Base-by-base conservation (phyloP, 78 protist genomes). In the Dictyostelium brefeldianum region DNA sequence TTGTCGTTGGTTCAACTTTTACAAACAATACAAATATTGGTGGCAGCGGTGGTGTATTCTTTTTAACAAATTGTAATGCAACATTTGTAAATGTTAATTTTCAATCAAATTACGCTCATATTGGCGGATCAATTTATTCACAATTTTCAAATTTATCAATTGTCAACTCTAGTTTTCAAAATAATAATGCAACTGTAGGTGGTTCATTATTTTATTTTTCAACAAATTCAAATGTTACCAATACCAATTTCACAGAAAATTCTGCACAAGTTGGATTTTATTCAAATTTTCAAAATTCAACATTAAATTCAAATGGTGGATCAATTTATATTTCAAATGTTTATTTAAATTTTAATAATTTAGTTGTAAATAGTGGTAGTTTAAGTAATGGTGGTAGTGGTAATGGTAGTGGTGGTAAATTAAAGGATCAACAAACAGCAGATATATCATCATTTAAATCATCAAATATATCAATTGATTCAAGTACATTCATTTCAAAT, bases 31-130 rank as follows among this genome's bases (percentile, higher is more conserved):
- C 48, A 11, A 67, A 67, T 67, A 27, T 67, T 12, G 18, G 43
- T 67, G 75, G 75, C 15, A 15, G 48, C 5, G 75, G 75, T 31
- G 75, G 75, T 1, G 48, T 31, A 14, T 67, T 67, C 75, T 67
- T 31, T 67, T 67, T 67, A 6, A 15, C 15, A 29, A 31, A 18
- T 27, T 67, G 48, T 31, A 0, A 12, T 14, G 10, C 29, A 5
- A 5, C 5, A 0, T 31, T 67, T 5, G 25, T 5, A 29, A 27
- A n/a, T 12, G 31, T 29, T 67, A 1, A 9, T 27, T 67, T 67
- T 31, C 43, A 12, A 25, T 67, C 17, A 6, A 31, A 25, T 31
- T 2, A 67, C 0, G 75, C 75, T 29, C 75, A 67, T 67, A 27
- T 67, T 12, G 75, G 75, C 15, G 75, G 75, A 12, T 11, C 75